Conservation (phyloP, 2,329 filamentous ascomycete species). For the Colletotrichum sp. region DNA sequence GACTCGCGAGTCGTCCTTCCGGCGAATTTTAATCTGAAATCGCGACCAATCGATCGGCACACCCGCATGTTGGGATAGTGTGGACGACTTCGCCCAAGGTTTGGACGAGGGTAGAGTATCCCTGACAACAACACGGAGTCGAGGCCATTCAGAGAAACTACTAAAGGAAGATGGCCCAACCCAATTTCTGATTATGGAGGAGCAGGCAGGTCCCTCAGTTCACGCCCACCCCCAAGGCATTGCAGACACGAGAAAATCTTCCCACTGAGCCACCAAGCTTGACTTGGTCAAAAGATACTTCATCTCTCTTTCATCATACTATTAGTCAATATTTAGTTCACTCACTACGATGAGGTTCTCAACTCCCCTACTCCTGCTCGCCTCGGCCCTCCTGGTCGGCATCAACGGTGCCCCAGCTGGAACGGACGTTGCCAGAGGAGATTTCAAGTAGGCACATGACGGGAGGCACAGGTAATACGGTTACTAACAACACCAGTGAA, state of each 20-base stretch:
- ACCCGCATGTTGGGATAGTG: not conserved
- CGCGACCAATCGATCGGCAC: not conserved
- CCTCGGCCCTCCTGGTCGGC: slow-evolving; percentile 15
- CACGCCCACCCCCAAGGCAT: slow-evolving; percentile 5
- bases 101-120: slow-evolving; percentile 1
- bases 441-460: not conserved
- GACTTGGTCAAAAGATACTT: not conserved
- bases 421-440: not conserved
- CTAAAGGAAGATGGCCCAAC: not conserved
- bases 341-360: slow-evolving; percentile 7
- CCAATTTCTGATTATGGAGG: accelerated
- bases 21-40: slow-evolving; percentile 9
- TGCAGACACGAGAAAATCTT: not conserved
- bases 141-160: not conserved
- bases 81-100: not conserved
- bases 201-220: slow-evolving; percentile 11
- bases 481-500: not conserved
- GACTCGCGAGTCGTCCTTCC: slow-evolving; percentile 3
- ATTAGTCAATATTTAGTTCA: not conserved
- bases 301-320: not conserved
- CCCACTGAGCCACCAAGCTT: not conserved
- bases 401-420: slow-evolving; percentile 17
- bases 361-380: slow-evolving; percentile 5
- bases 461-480: not conserved
- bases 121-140: not conserved